phyloP scores from a whole-genome alignment of 306 rosid species.

The Astragalus membranaceus region DNA sequence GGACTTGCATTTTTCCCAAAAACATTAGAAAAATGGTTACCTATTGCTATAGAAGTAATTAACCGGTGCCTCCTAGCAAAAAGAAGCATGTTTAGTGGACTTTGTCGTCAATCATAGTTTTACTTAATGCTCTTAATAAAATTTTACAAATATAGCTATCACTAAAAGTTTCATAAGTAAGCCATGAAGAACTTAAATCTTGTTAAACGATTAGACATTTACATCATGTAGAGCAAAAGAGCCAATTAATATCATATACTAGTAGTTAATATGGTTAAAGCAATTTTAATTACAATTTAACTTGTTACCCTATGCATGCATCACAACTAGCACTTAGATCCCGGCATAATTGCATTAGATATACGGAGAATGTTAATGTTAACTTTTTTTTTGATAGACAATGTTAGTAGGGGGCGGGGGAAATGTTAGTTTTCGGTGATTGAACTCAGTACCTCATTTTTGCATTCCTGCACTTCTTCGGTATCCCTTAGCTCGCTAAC shows the following conservation, averaged over 20 bases:
- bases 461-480: no score
- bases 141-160: not conserved
- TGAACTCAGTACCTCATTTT: no score
- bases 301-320: not conserved
- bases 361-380: not conserved
- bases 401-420: no score
- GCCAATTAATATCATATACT: not conserved
- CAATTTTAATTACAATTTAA: not conserved
- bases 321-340: not conserved
- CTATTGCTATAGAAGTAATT: not conserved
- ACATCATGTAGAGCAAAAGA: not conserved
- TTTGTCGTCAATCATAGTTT: not conserved
- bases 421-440: no score
- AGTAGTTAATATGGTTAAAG: not conserved
- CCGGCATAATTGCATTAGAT: conserved; percentile 17
- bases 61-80: not conserved
- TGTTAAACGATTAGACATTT: not conserved
- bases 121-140: not conserved
- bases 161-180: not conserved
- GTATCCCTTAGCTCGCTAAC: no score
- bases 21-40: no score
- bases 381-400: no score
- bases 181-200: not conserved
- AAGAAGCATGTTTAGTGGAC: not conserved
- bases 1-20: no score